phyloP scores from a whole-genome alignment of 2,329 filamentous ascomycete genomes.

The Trematosphaeria pertusa region DNA sequence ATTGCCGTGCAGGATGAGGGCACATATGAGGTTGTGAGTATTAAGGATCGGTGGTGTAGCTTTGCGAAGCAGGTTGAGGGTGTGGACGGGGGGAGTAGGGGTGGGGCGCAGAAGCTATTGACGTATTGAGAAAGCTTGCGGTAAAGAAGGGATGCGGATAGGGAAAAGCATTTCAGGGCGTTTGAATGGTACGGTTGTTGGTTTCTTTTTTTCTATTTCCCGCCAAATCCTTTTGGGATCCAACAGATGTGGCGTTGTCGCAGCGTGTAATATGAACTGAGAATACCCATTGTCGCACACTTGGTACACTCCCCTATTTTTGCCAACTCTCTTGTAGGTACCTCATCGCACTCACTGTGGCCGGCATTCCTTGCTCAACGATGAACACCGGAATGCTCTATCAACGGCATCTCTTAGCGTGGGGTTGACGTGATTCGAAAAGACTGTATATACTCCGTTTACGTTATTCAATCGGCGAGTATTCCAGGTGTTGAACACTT shows the following conservation, averaged over 20 bases:
- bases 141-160: neutral
- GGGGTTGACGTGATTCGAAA: too few relatives aligned
- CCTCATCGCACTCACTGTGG: neutral
- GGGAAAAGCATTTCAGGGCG: conserved; percentile 1
- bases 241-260: neutral
- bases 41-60: conserved; percentile 91
- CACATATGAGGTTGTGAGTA: conserved; percentile 95
- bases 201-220: neutral
- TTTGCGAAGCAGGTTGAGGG: conserved; percentile 74
- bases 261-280: neutral
- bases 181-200: neutral
- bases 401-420: too few relatives aligned
- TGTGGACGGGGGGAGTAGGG: conserved; percentile 39
- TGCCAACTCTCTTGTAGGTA: too few relatives aligned
- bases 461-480: too few relatives aligned
- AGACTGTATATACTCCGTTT: too few relatives aligned
- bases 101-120: conserved; percentile 50
- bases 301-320: too few relatives aligned
- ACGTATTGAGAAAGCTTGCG: conserved; percentile 31
- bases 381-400: too few relatives aligned
- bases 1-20: conserved; percentile 91
- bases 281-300: neutral
- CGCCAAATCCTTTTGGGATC: neutral
- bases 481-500: too few relatives aligned
- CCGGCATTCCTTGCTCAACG: neutral